Evolutionary conservation across 495 filamentous ascomycete species (phyloP), one percentile per base, ranked within the genome.

Genomic region (Talaromyces liani): DNA sequence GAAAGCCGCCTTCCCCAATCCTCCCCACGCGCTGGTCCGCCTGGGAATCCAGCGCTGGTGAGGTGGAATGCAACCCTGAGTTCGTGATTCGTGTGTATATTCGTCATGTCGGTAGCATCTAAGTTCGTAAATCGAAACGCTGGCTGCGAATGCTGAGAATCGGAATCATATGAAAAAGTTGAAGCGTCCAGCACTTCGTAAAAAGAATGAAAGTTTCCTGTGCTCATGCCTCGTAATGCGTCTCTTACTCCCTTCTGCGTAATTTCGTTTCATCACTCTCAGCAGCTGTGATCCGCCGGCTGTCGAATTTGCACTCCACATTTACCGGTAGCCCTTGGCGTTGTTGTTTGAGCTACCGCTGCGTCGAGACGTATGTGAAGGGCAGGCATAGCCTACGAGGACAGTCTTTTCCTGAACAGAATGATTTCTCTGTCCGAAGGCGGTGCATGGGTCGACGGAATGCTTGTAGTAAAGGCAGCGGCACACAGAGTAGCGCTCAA

Each of bases 381-480:
- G 68, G 75, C 91, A 96, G 27, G 85, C 83, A 70, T 93, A 93
- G 53, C 91, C 91, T 31, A 95, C 91, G 5, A 91, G 76, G 34
- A 96, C 84, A 7, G 83, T 85, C 68, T 86, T 88, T 71, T 91
- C 89, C 64, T 91, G 84, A 63, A 92, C 76, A 7, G 67, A 60
- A 68, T 96, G 91, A 36, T 89, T 88, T 60, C 84, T 82, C 61
- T 88, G 89, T 55, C 87, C 87, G 68, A 87, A 88, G 53, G 85
- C 80, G 25, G 82, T 70, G 70, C 90, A 93, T 61, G 88, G 87
- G 65, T 93, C 90, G 64, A 91, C 79, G 18, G 86, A 84, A 73
- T 93, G 90, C 61, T 85, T 80, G 78, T 90, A 89, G 78, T 93
- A 93, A 67, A 91, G 79, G 71, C 90, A 93, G 64, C 84, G 81